Evolutionary conservation across 2,329 filamentous ascomycete genomes (phyloP).

Genomic region (Verticillium alfalfae): DNA sequence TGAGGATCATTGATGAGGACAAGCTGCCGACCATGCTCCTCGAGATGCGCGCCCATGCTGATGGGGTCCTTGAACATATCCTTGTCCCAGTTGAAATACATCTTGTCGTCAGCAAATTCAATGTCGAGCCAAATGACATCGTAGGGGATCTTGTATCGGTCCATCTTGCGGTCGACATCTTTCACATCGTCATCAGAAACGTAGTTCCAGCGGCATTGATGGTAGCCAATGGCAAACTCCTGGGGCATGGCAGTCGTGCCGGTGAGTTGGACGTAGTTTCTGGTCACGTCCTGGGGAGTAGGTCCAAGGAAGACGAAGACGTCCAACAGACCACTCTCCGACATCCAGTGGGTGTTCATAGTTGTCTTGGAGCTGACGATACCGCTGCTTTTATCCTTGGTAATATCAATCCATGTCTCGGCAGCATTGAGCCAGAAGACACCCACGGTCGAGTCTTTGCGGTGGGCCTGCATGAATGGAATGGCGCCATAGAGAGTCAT

Average conservation of each 20-base stretch:
- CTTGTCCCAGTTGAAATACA: slow-evolving; percentile 97
- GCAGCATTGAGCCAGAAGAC: slow-evolving; percentile 97
- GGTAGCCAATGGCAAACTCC: slow-evolving; percentile 87
- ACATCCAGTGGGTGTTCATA: slow-evolving; percentile 86
- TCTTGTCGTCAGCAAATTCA: slow-evolving; percentile 93
- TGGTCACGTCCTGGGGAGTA: slow-evolving; percentile 74
- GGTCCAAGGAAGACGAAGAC: slow-evolving; percentile 93
- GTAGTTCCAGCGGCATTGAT: slow-evolving; percentile 99
- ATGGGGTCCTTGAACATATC: slow-evolving; percentile 82
- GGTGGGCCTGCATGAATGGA: slow-evolving; percentile 96
- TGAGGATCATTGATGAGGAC: slow-evolving; percentile 96
- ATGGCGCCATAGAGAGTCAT: slow-evolving; percentile 99
- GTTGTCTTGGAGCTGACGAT: slow-evolving; percentile 64
- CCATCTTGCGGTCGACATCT: slow-evolving; percentile 93
- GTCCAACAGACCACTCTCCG: slow-evolving; percentile 83
- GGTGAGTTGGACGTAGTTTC: slow-evolving; percentile 82
- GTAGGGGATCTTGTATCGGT: slow-evolving; percentile 92
- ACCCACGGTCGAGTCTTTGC: slow-evolving; percentile 86
- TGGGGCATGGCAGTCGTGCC: slow-evolving; percentile 89
- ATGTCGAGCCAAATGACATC: slow-evolving; percentile 99
- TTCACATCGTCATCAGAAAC: slow-evolving; percentile 95
- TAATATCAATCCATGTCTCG: slow-evolving; percentile 95
- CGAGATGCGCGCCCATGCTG: slow-evolving; percentile 82
- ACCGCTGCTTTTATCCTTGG: slow-evolving; percentile 66
- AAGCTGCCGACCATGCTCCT: slow-evolving; percentile 79